Evolutionary conservation across 108 stramenopile species (phyloP).

Genomic region (Hondaea fermentalgiana): DNA sequence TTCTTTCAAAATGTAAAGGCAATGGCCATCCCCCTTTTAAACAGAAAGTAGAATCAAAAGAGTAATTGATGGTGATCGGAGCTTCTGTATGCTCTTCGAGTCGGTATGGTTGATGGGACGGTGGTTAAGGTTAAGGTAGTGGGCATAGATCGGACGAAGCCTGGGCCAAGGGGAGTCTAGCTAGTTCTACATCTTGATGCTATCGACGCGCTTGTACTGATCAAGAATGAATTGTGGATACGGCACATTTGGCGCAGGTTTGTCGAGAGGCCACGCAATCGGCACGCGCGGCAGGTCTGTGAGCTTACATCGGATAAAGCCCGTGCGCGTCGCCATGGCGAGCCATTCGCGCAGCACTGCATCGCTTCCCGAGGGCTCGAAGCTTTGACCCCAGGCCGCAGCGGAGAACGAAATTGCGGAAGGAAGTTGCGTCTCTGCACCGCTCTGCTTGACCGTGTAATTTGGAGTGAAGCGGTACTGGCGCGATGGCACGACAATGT

Average conservation of each 20-base stretch:
- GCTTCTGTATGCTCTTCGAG: too few species aligned
- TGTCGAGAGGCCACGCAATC: not conserved
- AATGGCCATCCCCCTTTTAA: too few species aligned
- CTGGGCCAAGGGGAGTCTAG: too few species aligned
- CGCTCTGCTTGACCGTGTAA: not conserved
- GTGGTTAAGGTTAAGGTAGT: too few species aligned
- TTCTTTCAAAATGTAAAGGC: too few species aligned
- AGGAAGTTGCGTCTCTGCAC: not conserved
- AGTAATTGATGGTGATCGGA: too few species aligned
- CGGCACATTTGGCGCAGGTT: not conserved
- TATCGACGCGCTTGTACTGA: not conserved
- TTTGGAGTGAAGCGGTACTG: not conserved
- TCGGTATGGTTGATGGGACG: too few species aligned
- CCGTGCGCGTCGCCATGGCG: not conserved
- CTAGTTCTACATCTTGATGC: not conserved
- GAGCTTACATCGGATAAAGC: not conserved
- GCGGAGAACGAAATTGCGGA: not conserved
- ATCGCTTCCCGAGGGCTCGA: not conserved
- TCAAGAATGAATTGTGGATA: not conserved
- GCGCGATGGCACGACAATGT: not conserved
- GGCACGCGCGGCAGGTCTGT: not conserved
- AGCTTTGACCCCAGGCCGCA: not conserved
- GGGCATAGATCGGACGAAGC: too few species aligned
- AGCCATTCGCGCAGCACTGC: not conserved
- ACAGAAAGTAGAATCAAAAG: too few species aligned